Evolutionary conservation across 345 rosid genomes (phyloP), one percentile per base, ranked within the genome.

Genomic region (Microthlaspi erraticum): DNA sequence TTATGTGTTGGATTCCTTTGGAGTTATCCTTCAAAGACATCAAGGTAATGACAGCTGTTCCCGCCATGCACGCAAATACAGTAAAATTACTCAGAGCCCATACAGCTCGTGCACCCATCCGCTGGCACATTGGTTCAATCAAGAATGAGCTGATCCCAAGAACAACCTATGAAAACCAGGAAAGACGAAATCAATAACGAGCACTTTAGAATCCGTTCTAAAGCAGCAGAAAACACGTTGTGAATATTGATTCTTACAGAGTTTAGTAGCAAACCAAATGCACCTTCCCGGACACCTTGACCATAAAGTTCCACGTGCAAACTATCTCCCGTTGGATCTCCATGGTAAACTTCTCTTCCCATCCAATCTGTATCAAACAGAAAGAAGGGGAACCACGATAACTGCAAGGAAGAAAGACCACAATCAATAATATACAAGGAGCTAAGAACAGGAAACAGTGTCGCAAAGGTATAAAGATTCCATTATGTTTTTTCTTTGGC

Each of bases 331-430:
- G 80, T 89, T 10, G 99, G 98, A 84, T 91, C 74, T 37, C 98
- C 99, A 62, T 88, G 96, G 78, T 92, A 92, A 50, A 95, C 97
- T 81, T 95, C 97, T 79, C 97, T 88, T 45, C 99, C 99, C 99
- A 95, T 95, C 99, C 99, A 95, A 82, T 95, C 98, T 37, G 96
- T 90, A 81, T 95, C 98, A 60, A 92, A 94, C 57, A 95, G 87
- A 81, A 94, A 90, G 88, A 92, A 90, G 5, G 98, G 99, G 75
- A 94, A 94, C 99, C 98, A 92, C 42, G 99, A 94, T 63, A 94
- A 74, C 98, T 94, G 86, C 88, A 86, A 54, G 70, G 38, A 63
- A 63, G 54, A 26, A 76, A 60, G 34, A 72, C 16, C 65, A 46
- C 2, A 44, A 71, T 44, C 43, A 18, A 42, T n/a, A 57, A 44